These are phyloP conservation scores for Plectosphaerella plurivora DNA, from an alignment of 2,329 filamentous ascomycete species.

Conservation along the genomic window DNA sequence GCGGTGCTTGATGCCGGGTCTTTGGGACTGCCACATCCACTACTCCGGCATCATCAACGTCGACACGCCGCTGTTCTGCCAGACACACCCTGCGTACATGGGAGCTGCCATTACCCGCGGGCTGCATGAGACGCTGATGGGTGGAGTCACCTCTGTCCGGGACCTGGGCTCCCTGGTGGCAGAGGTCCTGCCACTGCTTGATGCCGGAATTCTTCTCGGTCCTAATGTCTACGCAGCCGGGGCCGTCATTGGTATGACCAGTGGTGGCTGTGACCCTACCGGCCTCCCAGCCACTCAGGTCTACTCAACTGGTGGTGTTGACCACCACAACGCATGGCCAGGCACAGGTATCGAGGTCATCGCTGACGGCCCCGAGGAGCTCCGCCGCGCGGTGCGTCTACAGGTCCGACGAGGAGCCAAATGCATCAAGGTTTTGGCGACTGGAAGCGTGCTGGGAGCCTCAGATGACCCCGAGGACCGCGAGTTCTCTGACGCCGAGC, in stretches of 20 bases:
- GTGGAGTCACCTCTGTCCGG: slow-evolving; percentile 46
- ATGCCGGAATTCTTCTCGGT: slow-evolving; percentile 37
- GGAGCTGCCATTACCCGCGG: slow-evolving; percentile 36
- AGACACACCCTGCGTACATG: slow-evolving; percentile 21
- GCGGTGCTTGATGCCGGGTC: slow-evolving; percentile 42
- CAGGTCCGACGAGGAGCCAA: slow-evolving; percentile 40
- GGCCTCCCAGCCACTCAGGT: slow-evolving; percentile 19
- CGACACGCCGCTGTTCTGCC: slow-evolving; percentile 10
- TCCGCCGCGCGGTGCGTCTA: slow-evolving; percentile 33
- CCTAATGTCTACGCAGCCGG: slow-evolving; percentile 44
- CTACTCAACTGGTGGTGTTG: neutral
- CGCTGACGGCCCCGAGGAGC: slow-evolving; percentile 42
- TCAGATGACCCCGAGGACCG: slow-evolving; percentile 35
- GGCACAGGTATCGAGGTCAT: slow-evolving; percentile 19
- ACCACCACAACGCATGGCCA: neutral
- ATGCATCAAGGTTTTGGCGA: slow-evolving; percentile 41
- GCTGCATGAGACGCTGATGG: slow-evolving; percentile 34
- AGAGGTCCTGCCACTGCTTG: slow-evolving; percentile 22
- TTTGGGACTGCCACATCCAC: slow-evolving; percentile 50
- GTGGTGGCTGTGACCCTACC: slow-evolving; percentile 43
- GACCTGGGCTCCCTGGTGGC: slow-evolving; percentile 40
- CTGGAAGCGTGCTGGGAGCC: slow-evolving; percentile 37
- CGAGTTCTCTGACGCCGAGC: slow-evolving; percentile 39
- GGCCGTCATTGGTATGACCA: slow-evolving; percentile 38
- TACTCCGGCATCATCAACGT: slow-evolving; percentile 29